Conservation (phyloP, 495 filamentous ascomycete species). For the Melanomma pulvis-pyrius region DNA sequence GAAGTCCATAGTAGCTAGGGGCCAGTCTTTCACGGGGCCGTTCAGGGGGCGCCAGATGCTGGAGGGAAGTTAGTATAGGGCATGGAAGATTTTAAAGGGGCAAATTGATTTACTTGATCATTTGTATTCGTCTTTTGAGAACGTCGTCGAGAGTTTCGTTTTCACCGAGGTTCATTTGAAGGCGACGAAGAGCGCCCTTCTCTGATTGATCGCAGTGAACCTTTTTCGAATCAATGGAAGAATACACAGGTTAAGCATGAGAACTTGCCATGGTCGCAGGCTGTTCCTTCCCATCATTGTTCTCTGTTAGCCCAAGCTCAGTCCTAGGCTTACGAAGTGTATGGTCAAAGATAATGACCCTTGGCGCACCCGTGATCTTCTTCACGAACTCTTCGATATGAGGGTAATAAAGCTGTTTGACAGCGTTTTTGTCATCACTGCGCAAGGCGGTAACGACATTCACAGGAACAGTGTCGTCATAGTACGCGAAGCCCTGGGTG, state of each 20-base stretch:
- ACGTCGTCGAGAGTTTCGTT: neutral
- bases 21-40: slow-evolving; percentile 15
- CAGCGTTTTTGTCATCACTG: neutral
- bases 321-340: slow-evolving; percentile 4
- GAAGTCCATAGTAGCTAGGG: slow-evolving; percentile 24
- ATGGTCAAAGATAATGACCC: slow-evolving; percentile 23
- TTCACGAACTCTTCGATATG: slow-evolving; percentile 5
- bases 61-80: neutral
- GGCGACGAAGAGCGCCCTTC: neutral
- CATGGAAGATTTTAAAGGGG: neutral
- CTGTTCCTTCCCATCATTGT: slow-evolving; percentile 14
- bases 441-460: neutral
- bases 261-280: slow-evolving; percentile 23
- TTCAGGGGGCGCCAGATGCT: slow-evolving; percentile 22
- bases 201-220: slow-evolving; percentile 20
- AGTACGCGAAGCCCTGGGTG: slow-evolving; percentile 13
- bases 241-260: neutral
- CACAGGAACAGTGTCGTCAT: neutral
- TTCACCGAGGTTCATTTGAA: neutral
- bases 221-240: neutral
- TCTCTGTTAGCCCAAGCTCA: neutral
- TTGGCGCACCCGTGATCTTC: neutral
- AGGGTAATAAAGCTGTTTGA: slow-evolving; percentile 6
- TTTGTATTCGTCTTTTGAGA: slow-evolving; percentile 8
- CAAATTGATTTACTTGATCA: slow-evolving; percentile 20